Conservation (phyloP, 805 yeast species). For the Novakomyces olei region DNA sequence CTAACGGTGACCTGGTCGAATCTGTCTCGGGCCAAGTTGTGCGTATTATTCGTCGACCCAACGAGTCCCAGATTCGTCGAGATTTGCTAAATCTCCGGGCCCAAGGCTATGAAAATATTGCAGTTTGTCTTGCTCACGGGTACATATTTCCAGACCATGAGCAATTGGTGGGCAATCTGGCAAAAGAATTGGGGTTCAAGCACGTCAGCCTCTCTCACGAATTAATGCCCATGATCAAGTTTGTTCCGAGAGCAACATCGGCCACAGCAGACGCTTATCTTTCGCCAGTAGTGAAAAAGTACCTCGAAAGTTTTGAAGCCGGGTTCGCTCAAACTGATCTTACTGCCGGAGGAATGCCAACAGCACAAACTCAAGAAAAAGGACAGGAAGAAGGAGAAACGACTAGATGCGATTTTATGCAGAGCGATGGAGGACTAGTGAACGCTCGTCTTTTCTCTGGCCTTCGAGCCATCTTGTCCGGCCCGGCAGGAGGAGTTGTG, state of each 20-base stretch:
- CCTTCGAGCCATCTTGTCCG: conserved; percentile 66
- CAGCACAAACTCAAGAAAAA: not conserved
- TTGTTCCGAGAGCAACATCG: conserved; percentile 53
- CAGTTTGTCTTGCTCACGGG: conserved; percentile 50
- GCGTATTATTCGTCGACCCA: conserved; percentile 31
- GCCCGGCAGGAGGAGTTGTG: conserved; percentile 97
- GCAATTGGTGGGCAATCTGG: conserved; percentile 31
- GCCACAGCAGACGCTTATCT: conserved; percentile 64
- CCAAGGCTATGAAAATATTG: conserved; percentile 44
- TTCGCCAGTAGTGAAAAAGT: conserved; percentile 54
- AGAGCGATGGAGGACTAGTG: conserved; percentile 86
- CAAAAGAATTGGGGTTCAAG: conserved; percentile 40
- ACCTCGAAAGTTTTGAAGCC: conserved; percentile 34
- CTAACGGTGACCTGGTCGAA: conserved; percentile 19
- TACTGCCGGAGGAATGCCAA: conserved; percentile 10
- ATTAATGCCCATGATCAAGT: conserved; percentile 59
- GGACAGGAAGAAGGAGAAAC: conserved; percentile 7
- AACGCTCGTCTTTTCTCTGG: conserved; percentile 73
- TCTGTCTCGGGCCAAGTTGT: conserved; percentile 55
- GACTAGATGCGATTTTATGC: conserved; percentile 64
- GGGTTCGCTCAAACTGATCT: conserved; percentile 28
- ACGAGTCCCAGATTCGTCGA: conserved; percentile 21
- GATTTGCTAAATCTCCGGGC: conserved; percentile 26
- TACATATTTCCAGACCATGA: conserved; percentile 59
- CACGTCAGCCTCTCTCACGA: conserved; percentile 48